These are phyloP conservation scores for Pythium coloratum DNA, from an alignment of 352 stramenopile genomes.

Conservation along the genomic window DNA sequence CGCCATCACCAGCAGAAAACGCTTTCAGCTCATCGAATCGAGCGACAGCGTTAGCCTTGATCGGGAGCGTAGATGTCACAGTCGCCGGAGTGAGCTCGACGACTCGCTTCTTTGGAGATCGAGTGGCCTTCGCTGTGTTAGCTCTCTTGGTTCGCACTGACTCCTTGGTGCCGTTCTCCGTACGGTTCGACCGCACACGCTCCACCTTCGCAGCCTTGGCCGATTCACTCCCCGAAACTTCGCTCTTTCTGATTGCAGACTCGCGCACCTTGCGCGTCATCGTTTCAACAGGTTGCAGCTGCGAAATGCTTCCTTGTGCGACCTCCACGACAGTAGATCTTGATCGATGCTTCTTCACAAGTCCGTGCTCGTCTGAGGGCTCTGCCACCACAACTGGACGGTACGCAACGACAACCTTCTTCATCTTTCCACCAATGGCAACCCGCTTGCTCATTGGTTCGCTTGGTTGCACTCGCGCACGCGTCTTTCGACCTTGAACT, in stretches of 20 bases:
- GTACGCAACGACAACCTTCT: conserved; percentile 19
- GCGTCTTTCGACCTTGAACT: neutral
- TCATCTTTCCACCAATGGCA: conserved; percentile 15
- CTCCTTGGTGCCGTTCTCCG: neutral
- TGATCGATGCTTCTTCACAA: neutral
- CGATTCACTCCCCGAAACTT: neutral
- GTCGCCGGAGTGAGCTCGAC: neutral
- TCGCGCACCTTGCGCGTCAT: neutral
- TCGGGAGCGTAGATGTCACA: neutral
- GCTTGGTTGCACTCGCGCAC: neutral
- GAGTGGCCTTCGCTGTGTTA: neutral
- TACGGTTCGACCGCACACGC: neutral
- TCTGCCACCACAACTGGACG: conserved; percentile 19
- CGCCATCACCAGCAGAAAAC: neutral
- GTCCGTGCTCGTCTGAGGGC: neutral
- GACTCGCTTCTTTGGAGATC: neutral
- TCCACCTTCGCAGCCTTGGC: neutral
- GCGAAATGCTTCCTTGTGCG: neutral
- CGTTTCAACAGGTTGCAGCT: neutral
- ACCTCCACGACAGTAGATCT: neutral
- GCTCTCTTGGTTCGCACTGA: neutral
- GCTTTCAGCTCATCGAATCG: neutral
- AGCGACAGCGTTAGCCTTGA: neutral
- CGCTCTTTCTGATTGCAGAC: neutral
- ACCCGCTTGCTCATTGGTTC: conserved; percentile 10